A percentile compares a stretch with the other conserved stretches of the same genome.
These are phyloP conservation scores for Globisporangium recalcitrans DNA, from an alignment of 352 stramenopile species.

Conservation along the genomic window DNA sequence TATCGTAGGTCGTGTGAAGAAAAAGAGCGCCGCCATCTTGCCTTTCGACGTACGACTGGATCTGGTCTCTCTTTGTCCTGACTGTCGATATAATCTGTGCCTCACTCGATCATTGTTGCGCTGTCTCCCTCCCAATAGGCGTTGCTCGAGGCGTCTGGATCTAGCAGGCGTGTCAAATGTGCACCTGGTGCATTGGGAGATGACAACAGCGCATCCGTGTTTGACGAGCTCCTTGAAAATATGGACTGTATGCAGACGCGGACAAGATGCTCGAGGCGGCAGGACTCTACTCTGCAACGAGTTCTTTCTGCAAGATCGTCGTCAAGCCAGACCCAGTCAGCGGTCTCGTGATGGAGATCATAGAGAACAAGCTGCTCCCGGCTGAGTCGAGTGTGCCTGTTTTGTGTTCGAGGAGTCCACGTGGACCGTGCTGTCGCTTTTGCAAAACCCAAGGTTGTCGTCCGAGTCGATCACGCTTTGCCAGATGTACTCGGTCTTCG, in stretches of 20 bases:
- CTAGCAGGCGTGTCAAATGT: neutral
- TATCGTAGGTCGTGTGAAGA: no score
- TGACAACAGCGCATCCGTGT: neutral
- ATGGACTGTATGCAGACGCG: neutral
- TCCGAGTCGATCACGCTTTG: neutral
- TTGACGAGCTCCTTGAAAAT: neutral
- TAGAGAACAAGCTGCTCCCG: slow-evolving; percentile 1
- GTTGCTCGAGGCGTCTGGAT: neutral
- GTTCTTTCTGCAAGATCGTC: neutral
- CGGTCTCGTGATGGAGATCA: neutral
- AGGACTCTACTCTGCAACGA: neutral
- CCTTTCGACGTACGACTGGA: neutral
- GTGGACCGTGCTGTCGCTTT: neutral
- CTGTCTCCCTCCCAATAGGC: neutral
- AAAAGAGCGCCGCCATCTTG: no score
- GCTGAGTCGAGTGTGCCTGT: no score
- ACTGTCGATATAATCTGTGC: neutral
- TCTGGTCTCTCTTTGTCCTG: neutral
- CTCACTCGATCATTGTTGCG: neutral
- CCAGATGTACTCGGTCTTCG: neutral
- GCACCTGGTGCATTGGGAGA: neutral
- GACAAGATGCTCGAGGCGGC: neutral
- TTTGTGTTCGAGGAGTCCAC: neutral
- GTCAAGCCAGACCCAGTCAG: neutral
- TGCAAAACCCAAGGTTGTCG: neutral